A percentile compares a stretch with the other conserved stretches of the same genome.
phyloP scores from a whole-genome alignment of 2,329 filamentous ascomycete species.

The Fusarium stilboides region DNA sequence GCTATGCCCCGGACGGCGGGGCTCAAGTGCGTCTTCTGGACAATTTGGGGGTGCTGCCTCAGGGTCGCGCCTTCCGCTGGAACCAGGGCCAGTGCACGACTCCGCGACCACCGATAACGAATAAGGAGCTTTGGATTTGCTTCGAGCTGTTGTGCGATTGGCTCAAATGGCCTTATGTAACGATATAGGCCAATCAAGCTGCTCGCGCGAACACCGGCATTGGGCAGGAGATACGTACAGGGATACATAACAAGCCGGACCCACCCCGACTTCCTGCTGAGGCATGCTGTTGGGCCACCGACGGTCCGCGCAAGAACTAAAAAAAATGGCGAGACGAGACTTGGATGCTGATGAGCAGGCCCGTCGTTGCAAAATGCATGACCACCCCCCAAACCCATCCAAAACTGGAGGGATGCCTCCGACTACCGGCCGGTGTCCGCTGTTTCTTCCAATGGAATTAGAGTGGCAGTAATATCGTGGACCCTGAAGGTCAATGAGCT shows the following conservation, averaged over 20 bases:
- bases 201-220: slow-evolving; percentile 35
- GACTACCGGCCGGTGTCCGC: slow-evolving; percentile 50
- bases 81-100: slow-evolving; percentile 35
- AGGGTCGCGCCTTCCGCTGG: slow-evolving; percentile 42
- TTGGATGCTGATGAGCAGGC: slow-evolving; percentile 12
- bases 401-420: slow-evolving; percentile 35
- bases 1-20: slow-evolving; percentile 51
- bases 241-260: slow-evolving; percentile 22
- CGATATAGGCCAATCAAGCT: slow-evolving; percentile 34
- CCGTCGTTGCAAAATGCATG: slow-evolving; percentile 28
- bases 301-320: slow-evolving; percentile 46
- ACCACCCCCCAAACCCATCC: slow-evolving; percentile 20
- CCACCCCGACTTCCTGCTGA: slow-evolving; percentile 53
- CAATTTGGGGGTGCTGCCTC: slow-evolving; percentile 40
- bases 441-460: slow-evolving; percentile 12
- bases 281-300: slow-evolving; percentile 48
- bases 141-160: slow-evolving; percentile 36
- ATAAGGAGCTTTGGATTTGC: slow-evolving; percentile 47
- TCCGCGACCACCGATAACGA: slow-evolving; percentile 49
- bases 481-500: slow-evolving; percentile 25
- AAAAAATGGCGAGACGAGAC: slow-evolving; percentile 37
- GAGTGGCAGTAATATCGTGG: neutral
- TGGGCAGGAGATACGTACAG: slow-evolving; percentile 33
- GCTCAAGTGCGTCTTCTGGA: slow-evolving; percentile 36
- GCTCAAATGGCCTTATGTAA: neutral